These are phyloP conservation scores for Nepenthes gracilis DNA, from an alignment of 148 eudicot species.

Conservation along the genomic window DNA sequence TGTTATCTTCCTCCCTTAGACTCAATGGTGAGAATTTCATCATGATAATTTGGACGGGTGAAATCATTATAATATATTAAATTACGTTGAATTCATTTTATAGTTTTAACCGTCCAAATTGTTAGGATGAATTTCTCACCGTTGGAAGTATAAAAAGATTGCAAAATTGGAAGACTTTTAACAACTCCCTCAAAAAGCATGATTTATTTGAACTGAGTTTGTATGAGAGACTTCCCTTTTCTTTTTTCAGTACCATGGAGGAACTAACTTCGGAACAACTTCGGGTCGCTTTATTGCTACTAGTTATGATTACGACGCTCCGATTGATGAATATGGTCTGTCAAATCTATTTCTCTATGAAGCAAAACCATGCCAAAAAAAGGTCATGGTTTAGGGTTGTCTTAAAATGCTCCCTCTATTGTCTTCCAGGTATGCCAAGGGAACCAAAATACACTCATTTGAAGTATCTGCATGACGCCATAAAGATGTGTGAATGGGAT, in stretches of 20 bases:
- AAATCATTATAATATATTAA: no score
- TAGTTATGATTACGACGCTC: constrained; percentile 93
- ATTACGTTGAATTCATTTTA: no score
- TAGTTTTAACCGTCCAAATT: no score
- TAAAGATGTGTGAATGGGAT: constrained; percentile 74
- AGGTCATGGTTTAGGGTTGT: neutral
- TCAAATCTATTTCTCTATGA: neutral
- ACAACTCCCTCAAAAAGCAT: no score
- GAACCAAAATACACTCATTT: constrained; percentile 88
- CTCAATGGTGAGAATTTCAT: no score
- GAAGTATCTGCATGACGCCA: constrained; percentile 76
- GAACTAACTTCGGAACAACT: constrained; percentile 80
- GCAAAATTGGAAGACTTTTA: no score
- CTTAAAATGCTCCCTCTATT: neutral
- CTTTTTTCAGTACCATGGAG: constrained; percentile 70
- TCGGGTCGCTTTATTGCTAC: constrained; percentile 80
- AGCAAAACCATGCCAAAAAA: neutral
- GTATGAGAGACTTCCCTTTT: neutral
- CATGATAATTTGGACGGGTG: no score
- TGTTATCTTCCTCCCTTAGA: no score
- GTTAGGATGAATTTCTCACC: no score
- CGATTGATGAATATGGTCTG: constrained; percentile 89
- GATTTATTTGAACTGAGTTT: no score
- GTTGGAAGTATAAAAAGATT: no score
- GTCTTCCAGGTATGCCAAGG: constrained; percentile 39